phyloP scores from a whole-genome alignment of 306 rosid genomes.

The Quercus variabilis region DNA sequence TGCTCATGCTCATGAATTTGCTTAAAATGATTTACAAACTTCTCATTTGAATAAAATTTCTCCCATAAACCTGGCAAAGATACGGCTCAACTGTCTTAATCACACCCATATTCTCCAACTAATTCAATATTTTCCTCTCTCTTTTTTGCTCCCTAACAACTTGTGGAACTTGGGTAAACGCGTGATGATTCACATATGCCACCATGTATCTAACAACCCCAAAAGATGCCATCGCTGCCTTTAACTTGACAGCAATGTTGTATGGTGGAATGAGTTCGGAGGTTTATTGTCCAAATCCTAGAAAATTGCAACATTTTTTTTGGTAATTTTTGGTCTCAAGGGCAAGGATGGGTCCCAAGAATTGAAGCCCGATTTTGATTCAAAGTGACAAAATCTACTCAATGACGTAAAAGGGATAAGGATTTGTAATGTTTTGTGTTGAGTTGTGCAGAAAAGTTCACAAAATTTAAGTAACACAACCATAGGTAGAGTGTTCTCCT shows the following conservation, averaged over 20 bases:
- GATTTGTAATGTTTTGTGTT: neutral
- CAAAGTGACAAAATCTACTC: slow-evolving; percentile 27
- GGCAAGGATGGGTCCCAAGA: slow-evolving; percentile 11
- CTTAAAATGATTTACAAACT: slow-evolving; percentile 75
- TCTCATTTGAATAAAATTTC: slow-evolving; percentile 60
- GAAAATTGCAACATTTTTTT: slow-evolving; percentile 58
- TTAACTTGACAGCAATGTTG: slow-evolving; percentile 70
- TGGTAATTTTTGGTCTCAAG: slow-evolving; percentile 16
- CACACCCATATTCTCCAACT: slow-evolving; percentile 53
- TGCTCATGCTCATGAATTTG: slow-evolving; percentile 72
- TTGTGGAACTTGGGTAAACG: slow-evolving; percentile 52
- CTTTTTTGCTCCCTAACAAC: slow-evolving; percentile 45
- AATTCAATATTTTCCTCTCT: slow-evolving; percentile 41
- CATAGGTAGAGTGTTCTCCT: slow-evolving; percentile 18
- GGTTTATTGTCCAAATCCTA: slow-evolving; percentile 90
- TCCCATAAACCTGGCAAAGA: slow-evolving; percentile 75
- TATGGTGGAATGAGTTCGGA: slow-evolving; percentile 65
- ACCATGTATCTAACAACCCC: slow-evolving; percentile 63
- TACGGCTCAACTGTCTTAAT: slow-evolving; percentile 47
- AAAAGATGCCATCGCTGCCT: slow-evolving; percentile 57
- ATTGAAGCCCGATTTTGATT: slow-evolving; percentile 10
- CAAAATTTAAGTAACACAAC: slow-evolving; percentile 29
- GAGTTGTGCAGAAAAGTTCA: slow-evolving; percentile 11
- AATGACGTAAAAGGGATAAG: neutral
- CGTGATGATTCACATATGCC: slow-evolving; percentile 63